phyloP scores from a whole-genome alignment of 345 rosid genomes.

The Alliaria petiolata region DNA sequence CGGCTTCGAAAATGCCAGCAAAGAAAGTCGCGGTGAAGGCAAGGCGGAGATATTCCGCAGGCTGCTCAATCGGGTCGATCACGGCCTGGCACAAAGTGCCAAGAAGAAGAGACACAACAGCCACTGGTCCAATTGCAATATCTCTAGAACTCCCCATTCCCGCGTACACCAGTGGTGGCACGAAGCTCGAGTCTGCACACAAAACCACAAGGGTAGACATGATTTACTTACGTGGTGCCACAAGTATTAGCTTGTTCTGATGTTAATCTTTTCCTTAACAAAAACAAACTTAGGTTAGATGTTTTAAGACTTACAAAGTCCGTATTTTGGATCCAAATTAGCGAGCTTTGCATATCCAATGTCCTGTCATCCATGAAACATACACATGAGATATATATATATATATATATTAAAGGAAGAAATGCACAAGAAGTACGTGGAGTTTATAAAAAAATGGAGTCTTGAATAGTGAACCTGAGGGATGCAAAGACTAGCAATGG shows the following conservation, averaged over 20 bases:
- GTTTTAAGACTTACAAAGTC: constrained; percentile 63
- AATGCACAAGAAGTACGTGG: not conserved
- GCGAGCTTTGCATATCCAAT: constrained; percentile 93
- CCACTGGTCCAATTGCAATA: constrained; percentile 96
- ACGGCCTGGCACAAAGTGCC: constrained; percentile 72
- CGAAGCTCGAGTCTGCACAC: constrained; percentile 73
- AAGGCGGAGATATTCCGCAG: constrained; percentile 54
- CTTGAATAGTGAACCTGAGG: constrained; percentile 60
- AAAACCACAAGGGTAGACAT: not conserved
- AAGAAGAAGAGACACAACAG: constrained; percentile 87
- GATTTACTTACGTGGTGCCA: no score
- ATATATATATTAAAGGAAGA: not conserved
- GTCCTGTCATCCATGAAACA: constrained; percentile 46
- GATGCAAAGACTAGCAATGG: constrained; percentile 97
- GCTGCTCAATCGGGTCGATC: constrained; percentile 47
- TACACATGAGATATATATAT: not conserved
- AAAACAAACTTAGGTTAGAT: not conserved
- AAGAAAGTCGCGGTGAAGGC: constrained; percentile 94
- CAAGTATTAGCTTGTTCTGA: not conserved
- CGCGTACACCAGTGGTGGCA: constrained; percentile 86
- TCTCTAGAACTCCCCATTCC: constrained; percentile 98
- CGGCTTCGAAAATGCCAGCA: constrained; percentile 72
- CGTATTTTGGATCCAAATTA: constrained; percentile 67
- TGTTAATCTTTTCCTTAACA: not conserved
- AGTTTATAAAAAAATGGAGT: not conserved